Base-by-base conservation (phyloP, 345 rosid genomes). In the Salix caprea region DNA sequence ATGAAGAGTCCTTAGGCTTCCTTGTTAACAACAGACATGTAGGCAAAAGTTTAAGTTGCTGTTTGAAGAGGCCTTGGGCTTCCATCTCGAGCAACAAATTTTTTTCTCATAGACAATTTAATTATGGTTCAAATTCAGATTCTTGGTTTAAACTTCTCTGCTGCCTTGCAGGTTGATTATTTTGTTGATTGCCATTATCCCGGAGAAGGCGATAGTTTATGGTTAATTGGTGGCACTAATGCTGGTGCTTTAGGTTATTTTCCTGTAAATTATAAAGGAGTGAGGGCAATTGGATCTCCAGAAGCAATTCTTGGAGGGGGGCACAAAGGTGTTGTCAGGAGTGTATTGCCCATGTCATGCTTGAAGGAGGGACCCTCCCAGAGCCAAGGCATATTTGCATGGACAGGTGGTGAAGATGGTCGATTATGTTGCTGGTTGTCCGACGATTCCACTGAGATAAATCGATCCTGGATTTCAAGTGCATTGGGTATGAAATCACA, bases 341-440 rank as follows among this genome's bases (percentile, higher is more conserved):
- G 93, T 65, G 86, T 92, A 26, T 73, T 91, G 88, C 96, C 94
- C 8, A 80, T 89, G 90, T 85, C 93, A 6, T 69, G 82, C 28
- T 67, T 81, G 80, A 69, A 73, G 34, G 80, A 86, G 40, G 84
- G 81, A 24, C 71, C 81, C 74, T 75, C 83, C 9, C 87, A 80
- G 69, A 80, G 78, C 60, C 83, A 4, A 26, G 95, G 92, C 44
- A 74, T 91, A 79, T 96, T 96, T 46, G 97, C 98, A 73, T 96
- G 99, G 99, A 89, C 89, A 0, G 98, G 98, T 1, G 97, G 96
- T 28, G 99, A 96, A 83, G 99, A 96, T 78, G 98, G 99, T 42
- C 90, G 95, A 1, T 54, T 96, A 74, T 93, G 97, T 78, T 92
- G 98, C 85, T 96, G 99, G 99, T 79, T 79, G 40, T 87, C 92